Conservation (phyloP, 495 filamentous ascomycete species). For the Aspergillus ellipticus region DNA sequence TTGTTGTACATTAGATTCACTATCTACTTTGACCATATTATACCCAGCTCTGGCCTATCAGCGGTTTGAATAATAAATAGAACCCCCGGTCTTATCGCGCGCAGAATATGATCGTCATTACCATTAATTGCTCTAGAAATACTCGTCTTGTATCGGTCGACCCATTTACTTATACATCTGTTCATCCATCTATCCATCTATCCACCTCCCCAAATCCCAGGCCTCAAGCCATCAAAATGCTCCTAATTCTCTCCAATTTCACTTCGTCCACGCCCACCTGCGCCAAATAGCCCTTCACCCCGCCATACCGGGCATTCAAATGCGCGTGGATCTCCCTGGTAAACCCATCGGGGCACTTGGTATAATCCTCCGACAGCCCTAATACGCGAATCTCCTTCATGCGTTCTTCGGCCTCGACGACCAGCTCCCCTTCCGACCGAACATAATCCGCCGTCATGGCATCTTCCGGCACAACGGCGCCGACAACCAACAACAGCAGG, state of each 20-base stretch:
- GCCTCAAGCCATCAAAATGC: conserved; percentile 18
- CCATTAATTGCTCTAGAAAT: too few relatives aligned
- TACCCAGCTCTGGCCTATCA: too few relatives aligned
- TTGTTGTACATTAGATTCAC: too few relatives aligned
- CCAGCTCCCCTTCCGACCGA: conserved; percentile 56
- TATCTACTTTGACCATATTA: too few relatives aligned
- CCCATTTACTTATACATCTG: neutral
- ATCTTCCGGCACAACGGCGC: conserved; percentile 47
- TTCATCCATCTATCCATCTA: neutral
- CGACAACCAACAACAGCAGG: conserved; percentile 58
- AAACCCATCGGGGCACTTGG: conserved; percentile 55
- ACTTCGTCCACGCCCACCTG: conserved; percentile 50
- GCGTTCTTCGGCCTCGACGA: conserved; percentile 56
- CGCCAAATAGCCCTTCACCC: conserved; percentile 58
- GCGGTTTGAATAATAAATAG: too few relatives aligned
- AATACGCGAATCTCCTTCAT: conserved; percentile 64
- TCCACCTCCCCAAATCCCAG: neutral
- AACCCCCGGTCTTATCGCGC: too few relatives aligned
- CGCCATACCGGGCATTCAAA: conserved; percentile 55
- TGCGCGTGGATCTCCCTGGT: conserved; percentile 46
- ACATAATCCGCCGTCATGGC: conserved; percentile 67
- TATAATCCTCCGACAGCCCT: conserved; percentile 67
- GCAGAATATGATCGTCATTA: too few relatives aligned
- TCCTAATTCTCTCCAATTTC: conserved; percentile 33
- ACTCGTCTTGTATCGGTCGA: too few relatives aligned